Base-by-base conservation (phyloP, 345 rosid genomes). In the Populus davidiana region DNA sequence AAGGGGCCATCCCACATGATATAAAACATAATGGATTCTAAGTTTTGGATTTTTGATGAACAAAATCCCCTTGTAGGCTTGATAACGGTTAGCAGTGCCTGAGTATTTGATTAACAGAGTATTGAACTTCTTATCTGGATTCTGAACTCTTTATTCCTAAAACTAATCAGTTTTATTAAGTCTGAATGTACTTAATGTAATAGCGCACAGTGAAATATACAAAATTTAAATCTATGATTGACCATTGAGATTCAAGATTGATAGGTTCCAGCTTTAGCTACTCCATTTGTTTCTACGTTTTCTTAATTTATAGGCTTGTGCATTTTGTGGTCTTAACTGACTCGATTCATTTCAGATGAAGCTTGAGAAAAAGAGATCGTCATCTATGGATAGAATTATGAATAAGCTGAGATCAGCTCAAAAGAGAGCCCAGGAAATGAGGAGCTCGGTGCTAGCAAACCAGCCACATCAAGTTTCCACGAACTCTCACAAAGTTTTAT, bases 321-420 rank as follows among this genome's bases (percentile, higher is more conserved):
- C 62, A 21, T 69, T 52, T 35, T 33, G 36, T 72, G 72, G 75
- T 27, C 64, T 44, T 76, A 67, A 16, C 66, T 74, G 38, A 77
- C 77, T 50, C 18, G n/a, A 79, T 25, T 33, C 49, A 43, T 81
- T 85, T 80, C 91, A 96, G 99, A 92, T 96, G 98, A 96, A 93
- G 86, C 87, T 96, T 80, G 99, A 93, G 86, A 96, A 92, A 86
- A 93, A 91, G 88, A 86, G 98, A 84, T 86, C 94, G 20, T 90
- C 93, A 13, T 93, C 98, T 62, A 93, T 93, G 95, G 97, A 91
- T 76, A 96, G 88, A 81, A 96, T 96, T 71, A 91, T 92, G 99
- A 91, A 87, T 75, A 96, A 91, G 84, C 90, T 96, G 74, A 88
- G 83, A 84, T 87, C 92, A 72, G 96, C 99, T 71, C 97, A 93